These are phyloP conservation scores for Macrotyloma uniflorum DNA, from an alignment of 306 rosid genomes.

Conservation along the genomic window DNA sequence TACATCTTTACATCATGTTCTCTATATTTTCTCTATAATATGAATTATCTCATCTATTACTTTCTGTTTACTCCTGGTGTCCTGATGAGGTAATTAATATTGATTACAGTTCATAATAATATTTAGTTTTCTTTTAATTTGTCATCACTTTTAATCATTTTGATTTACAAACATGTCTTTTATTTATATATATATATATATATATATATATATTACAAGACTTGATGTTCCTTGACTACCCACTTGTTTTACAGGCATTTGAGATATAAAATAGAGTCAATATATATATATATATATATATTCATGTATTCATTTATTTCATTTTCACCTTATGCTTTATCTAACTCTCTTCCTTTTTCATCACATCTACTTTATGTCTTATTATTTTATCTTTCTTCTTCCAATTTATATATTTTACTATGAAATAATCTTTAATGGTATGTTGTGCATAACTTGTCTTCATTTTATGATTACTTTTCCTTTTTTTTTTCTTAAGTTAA, in stretches of 20 bases:
- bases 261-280: background rate
- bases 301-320: background rate
- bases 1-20: background rate
- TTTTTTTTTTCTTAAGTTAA: too few relatives aligned
- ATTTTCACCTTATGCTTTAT: background rate
- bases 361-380: background rate
- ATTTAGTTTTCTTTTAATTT: background rate
- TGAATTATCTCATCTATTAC: background rate
- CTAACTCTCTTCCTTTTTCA: background rate
- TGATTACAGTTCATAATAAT: background rate
- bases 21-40: background rate
- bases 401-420: too few relatives aligned
- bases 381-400: background rate
- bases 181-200: too few relatives aligned
- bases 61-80: background rate
- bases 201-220: background rate
- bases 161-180: background rate
- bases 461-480: too few relatives aligned
- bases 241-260: background rate
- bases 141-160: background rate
- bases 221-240: background rate
- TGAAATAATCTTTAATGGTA: too few relatives aligned
- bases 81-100: background rate
- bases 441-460: too few relatives aligned
- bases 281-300: too few relatives aligned